phyloP scores from a whole-genome alignment of 2,329 filamentous ascomycete species.

The Penicillium sp. region DNA sequence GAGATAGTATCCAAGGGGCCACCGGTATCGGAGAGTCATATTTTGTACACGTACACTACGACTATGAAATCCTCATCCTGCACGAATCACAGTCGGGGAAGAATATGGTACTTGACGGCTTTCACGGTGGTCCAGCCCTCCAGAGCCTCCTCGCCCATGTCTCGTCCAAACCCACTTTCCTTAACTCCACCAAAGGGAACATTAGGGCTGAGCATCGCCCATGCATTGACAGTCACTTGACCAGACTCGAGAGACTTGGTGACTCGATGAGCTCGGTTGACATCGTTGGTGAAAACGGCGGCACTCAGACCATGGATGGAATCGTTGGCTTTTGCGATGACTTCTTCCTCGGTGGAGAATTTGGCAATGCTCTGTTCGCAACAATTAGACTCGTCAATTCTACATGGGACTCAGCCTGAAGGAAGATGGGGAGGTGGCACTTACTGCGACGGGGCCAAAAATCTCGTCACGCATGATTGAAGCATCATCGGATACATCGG shows the following conservation, averaged over 20 bases:
- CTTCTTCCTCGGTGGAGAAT: slow-evolving; percentile 65
- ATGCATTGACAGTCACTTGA: slow-evolving; percentile 33
- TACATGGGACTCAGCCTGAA: not conserved
- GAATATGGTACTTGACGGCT: slow-evolving; percentile 25
- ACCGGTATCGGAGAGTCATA: no score
- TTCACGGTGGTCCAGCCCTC: slow-evolving; percentile 31
- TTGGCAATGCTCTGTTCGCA: slow-evolving; percentile 53
- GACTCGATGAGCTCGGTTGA: slow-evolving; percentile 30
- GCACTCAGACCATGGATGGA: slow-evolving; percentile 41
- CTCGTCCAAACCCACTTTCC: slow-evolving; percentile 33
- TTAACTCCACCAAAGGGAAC: slow-evolving; percentile 34
- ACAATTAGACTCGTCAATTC: not conserved
- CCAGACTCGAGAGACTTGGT: slow-evolving; percentile 26
- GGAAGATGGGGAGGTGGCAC: slow-evolving; percentile 2
- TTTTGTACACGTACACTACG: no score
- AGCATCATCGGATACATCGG: slow-evolving; percentile 54
- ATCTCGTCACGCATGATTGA: slow-evolving; percentile 58
- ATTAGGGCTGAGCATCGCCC: slow-evolving; percentile 30
- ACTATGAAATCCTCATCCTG: not conserved
- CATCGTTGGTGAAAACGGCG: slow-evolving; percentile 32
- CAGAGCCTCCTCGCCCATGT: slow-evolving; percentile 33
- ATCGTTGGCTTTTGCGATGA: slow-evolving; percentile 59
- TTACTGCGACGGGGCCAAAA: slow-evolving; percentile 59
- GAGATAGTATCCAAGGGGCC: no score
- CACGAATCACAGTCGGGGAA: slow-evolving; percentile 18